Evolutionary conservation across 2,329 filamentous ascomycete genomes (phyloP).

Genomic region (Talaromyces atroroseus): DNA sequence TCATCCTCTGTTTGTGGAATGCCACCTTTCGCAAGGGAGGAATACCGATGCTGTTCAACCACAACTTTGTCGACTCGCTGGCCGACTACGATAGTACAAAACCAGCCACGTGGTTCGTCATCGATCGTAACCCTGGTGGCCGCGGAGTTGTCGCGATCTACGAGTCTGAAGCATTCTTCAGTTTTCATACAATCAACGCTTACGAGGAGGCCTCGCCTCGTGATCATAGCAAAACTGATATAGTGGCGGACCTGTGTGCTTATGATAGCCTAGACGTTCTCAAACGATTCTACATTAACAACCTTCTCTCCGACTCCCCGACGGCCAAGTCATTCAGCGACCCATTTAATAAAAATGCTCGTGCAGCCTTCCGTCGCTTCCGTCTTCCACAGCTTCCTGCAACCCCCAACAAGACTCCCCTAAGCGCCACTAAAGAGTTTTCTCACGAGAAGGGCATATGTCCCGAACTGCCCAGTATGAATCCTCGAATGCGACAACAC

Average conservation of each 20-base stretch:
- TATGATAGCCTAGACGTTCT: conserved; percentile 63
- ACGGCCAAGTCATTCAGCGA: conserved; percentile 27
- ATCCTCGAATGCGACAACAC: conserved; percentile 39
- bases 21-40: conserved; percentile 57
- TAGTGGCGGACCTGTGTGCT: conserved; percentile 61
- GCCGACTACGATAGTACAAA: conserved; percentile 54
- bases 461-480: conserved; percentile 49
- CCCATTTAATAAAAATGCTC: background rate
- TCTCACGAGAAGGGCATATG: conserved; percentile 7
- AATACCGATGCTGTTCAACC: conserved; percentile 56
- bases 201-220: conserved; percentile 55
- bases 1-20: conserved; percentile 68
- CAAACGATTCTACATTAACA: conserved; percentile 63
- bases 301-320: conserved; percentile 54
- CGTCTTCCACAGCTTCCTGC: conserved; percentile 31
- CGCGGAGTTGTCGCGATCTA: conserved; percentile 65
- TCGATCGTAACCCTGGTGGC: conserved; percentile 56
- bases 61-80: conserved; percentile 65
- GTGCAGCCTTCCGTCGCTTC: conserved; percentile 29
- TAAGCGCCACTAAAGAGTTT: conserved; percentile 10
- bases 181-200: conserved; percentile 74
- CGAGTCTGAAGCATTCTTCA: conserved; percentile 64
- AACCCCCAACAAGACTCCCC: conserved; percentile 15
- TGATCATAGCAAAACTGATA: conserved; percentile 36
- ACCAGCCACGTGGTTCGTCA: conserved; percentile 64